A percentile compares a stretch with the other conserved stretches of the same genome.
Conservation (phyloP, 2,329 filamentous ascomycete species). For the Penicillium sp. region DNA sequence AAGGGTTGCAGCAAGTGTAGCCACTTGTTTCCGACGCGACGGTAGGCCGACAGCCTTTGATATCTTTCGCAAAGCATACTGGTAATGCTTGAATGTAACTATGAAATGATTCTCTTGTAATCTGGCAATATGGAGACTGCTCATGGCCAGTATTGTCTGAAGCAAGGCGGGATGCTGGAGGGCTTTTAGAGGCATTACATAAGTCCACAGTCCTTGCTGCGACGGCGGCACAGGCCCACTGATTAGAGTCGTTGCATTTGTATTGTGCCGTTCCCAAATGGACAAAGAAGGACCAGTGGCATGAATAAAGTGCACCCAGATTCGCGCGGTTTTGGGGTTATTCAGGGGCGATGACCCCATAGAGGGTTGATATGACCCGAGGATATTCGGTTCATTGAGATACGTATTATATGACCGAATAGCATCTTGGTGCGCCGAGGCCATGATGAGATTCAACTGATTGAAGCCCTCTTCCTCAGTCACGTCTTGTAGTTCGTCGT, state of each 20-base stretch:
- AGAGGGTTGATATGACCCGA: constrained; percentile 65
- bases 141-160: constrained; percentile 84
- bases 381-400: constrained; percentile 44
- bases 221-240: constrained; percentile 59
- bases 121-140: constrained; percentile 82
- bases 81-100: constrained; percentile 86
- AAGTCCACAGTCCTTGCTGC: constrained; percentile 59
- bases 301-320: constrained; percentile 90
- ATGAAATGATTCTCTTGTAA: constrained; percentile 70
- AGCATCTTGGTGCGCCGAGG: constrained; percentile 42
- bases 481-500: constrained; percentile 52
- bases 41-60: constrained; percentile 69
- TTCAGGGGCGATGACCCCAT: constrained; percentile 68
- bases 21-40: constrained; percentile 65
- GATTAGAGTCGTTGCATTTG: constrained; percentile 66
- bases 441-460: constrained; percentile 42
- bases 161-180: constrained; percentile 81
- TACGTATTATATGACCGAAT: constrained; percentile 49
- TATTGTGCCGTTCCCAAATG: constrained; percentile 77
- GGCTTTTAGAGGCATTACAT: constrained; percentile 78
- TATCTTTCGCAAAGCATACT: constrained; percentile 74
- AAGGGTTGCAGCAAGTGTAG: constrained; percentile 82
- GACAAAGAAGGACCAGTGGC: constrained; percentile 83
- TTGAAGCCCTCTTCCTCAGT: constrained; percentile 32
- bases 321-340: constrained; percentile 71